Percentiles rank a stretch among this genome's conserved stretches.
These are phyloP conservation scores for Pittosporum tobira DNA, from an alignment of 129 eudicot species.

Conservation along the genomic window DNA sequence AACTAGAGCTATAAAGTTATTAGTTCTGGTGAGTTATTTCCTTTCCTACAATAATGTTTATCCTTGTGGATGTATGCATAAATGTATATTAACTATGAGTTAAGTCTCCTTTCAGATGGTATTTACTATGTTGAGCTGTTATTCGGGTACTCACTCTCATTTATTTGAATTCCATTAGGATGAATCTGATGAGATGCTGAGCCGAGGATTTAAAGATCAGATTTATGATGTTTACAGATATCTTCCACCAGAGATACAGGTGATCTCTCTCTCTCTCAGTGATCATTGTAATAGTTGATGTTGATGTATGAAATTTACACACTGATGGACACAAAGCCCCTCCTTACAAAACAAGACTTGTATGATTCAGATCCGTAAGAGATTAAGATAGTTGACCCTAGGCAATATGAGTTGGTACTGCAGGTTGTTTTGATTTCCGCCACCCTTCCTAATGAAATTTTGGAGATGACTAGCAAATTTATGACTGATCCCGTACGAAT, in stretches of 20 bases:
- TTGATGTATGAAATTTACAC: no score
- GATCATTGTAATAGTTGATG: no score
- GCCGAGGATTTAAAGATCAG: conserved; percentile 98
- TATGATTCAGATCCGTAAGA: no score
- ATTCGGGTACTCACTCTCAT: background rate
- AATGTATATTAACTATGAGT: no score
- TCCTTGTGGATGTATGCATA: background rate
- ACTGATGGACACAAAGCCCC: no score
- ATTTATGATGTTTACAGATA: conserved; percentile 94
- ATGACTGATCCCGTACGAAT: conserved; percentile 98
- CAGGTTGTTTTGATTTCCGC: conserved; percentile 94
- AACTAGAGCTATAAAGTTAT: conserved; percentile 72
- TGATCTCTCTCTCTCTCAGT: conserved; percentile 16
- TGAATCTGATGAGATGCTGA: conserved; percentile 99
- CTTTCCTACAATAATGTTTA: background rate
- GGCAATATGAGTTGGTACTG: background rate
- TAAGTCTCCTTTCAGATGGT: background rate
- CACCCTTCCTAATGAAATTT: conserved; percentile 91
- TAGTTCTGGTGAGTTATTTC: conserved; percentile 59
- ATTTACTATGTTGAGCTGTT: background rate
- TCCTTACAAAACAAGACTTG: no score
- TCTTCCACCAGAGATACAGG: conserved; percentile 99
- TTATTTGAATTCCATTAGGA: conserved; percentile 32
- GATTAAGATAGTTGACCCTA: no score
- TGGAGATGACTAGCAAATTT: conserved; percentile 94